phyloP scores from a whole-genome alignment of 805 yeast species.

The Candida railenensis region DNA sequence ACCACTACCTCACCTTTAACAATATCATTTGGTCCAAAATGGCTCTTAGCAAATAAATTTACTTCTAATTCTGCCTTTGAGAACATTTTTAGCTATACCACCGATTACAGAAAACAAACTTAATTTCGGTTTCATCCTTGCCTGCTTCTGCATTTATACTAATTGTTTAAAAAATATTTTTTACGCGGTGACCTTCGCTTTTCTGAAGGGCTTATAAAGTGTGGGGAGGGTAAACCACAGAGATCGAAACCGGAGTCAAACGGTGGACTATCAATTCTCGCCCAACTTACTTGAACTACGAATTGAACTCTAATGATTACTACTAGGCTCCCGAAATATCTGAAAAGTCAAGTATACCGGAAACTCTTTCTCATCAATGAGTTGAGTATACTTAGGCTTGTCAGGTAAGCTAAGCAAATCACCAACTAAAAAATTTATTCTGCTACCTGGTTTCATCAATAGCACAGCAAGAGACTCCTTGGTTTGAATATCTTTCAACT shows the following conservation, averaged over 20 bases:
- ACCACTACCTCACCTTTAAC: neutral
- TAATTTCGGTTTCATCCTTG: no score
- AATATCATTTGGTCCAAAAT: neutral
- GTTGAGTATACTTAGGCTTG: conserved; percentile 1
- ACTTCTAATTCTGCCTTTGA: neutral
- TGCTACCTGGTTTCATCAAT: conserved; percentile 6
- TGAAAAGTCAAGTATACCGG: conserved; percentile 10
- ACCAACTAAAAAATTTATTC: neutral
- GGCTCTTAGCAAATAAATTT: neutral
- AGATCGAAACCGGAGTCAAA: no score
- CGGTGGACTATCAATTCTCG: no score
- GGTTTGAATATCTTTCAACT: conserved; percentile 4
- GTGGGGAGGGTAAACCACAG: no score
- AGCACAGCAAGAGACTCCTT: conserved; percentile 1
- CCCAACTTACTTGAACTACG: no score
- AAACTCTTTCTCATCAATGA: conserved; percentile 1
- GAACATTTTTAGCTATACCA: no score
- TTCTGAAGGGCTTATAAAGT: no score
- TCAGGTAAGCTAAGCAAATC: conserved; percentile 5
- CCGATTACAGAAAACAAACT: no score
- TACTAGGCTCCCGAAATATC: conserved; percentile 6
- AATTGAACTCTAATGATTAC: neutral
- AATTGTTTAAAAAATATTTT: no score
- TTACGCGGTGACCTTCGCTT: no score
- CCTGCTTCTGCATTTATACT: no score